Base-by-base conservation (phyloP, 1,284 basidiomycete genomes). In the Naganishia liquefaciens region DNA sequence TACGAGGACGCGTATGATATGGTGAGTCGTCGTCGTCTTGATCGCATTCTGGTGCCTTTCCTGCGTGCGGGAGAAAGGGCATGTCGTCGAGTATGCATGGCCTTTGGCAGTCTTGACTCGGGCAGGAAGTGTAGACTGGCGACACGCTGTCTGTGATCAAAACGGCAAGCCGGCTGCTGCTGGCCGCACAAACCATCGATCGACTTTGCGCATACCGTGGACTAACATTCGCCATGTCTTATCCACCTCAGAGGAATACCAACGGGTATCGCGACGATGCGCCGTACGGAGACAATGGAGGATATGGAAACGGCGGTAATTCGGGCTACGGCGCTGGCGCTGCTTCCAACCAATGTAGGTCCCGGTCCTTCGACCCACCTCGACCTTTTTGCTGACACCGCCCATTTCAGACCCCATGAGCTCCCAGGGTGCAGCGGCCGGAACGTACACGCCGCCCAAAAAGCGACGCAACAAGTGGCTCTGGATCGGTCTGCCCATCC, bases 391-490 rank as follows among this genome's bases (percentile, higher is more conserved):
- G 27, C 11, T 28, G 25, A 30, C 27, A n/a, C 43, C 21, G 19
- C 15, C 21, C 49, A 33, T 62, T 54, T 66, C 69, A 74, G 76
- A 79, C 68, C 77, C 74, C 54, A 79, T 77, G 77, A 69, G 70
- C 13, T 68, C 70, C 10, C 55, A 57, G 25, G 77, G 77, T 65
- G 73, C 76, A 30, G 72, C 76, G 64, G 76, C 77, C 13, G 63
- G 65, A 2, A 72, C 73, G 11, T 65, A 68, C 27, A 47, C 64
- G n/a, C 60, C 65, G 57, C 69, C 70, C 39, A 74, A 75, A 66
- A 75, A 76, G 70, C 76, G 74, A 65, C 73, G 73, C 49, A 74
- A 74, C 62, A 77, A 75, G 72, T 76, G 76, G 70, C 71, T 76
- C 30, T 77, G 76, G 74, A 75, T 71, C 63, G 77, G 73, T 67